Base-by-base conservation (phyloP, 257 asterid genomes). In the Salvia rosmarinus region DNA sequence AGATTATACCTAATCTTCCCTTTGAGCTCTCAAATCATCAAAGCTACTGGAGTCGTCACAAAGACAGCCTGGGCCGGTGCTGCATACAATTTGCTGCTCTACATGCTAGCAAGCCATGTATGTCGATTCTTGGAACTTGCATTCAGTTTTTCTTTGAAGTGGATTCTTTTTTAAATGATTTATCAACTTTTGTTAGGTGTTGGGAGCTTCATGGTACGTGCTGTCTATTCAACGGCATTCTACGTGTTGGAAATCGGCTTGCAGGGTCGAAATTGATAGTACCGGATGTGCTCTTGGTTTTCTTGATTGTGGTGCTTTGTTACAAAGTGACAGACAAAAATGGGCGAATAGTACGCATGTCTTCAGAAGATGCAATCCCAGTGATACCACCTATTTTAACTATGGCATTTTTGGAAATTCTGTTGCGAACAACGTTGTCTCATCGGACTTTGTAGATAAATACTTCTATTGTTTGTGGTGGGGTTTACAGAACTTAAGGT, bases 21-120 rank as follows among this genome's bases (percentile, higher is more conserved):
- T 17, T 71, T 91, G 79, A 89, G 97, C 81, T 82, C 95, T 73
- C 85, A 85, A 70, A 91, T 91, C 37, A 89, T 91, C 46, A 91
- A 89, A 83, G 90, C 96, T 70, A 84, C 96, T 1, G 97, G 97
- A 62, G 87, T 91, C 8, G 96, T 91, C 70, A 82, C 97, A 17
- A 86, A 86, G 79, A 91, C 97, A 0, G 96, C 97, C n/a, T 89
- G 95, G 96, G 95, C 97, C 3, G 97, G 97, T 17, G 96, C 96
- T 55, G 97, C 93, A 4, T 91, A 89, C 75, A 89, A 89, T 67
- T 63, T 91, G 59, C 78, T 89, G 4, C 96, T 89, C 76, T 91
- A 91, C 73, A 89, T 89, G 96, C 57, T 91, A 71, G 96, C 97
- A 30, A 91, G 97, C 75, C 96, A 91, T 71, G 97, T 91, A 83